Conservation (phyloP, 495 filamentous ascomycete species). For the Podospora conica region DNA sequence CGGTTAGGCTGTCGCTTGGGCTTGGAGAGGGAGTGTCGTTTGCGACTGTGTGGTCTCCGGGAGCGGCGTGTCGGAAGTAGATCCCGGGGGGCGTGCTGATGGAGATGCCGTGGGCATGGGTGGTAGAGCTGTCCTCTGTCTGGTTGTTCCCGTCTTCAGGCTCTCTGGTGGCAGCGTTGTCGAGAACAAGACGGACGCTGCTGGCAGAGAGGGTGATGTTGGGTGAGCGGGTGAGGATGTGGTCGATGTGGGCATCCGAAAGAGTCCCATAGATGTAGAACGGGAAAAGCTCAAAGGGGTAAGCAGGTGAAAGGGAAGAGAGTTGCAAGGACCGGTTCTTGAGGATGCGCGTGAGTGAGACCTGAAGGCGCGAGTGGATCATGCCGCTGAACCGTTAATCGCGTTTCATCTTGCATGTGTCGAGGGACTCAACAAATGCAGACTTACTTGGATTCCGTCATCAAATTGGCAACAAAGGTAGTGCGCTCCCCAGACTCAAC, state of each 20-base stretch:
- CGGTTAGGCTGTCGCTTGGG: background rate
- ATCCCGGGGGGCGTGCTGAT: background rate
- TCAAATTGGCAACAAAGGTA: slow-evolving; percentile 5
- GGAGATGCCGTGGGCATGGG: background rate
- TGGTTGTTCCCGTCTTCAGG: background rate
- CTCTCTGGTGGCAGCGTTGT: background rate
- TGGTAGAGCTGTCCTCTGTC: background rate
- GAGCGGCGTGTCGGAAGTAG: background rate
- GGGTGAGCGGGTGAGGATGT: slow-evolving; percentile 9
- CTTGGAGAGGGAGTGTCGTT: background rate
- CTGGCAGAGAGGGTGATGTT: slow-evolving; percentile 6
- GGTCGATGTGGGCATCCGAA: slow-evolving; percentile 10
- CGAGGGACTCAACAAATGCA: background rate
- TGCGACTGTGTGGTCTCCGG: background rate
- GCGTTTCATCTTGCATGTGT: background rate
- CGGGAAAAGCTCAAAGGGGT: slow-evolving; percentile 31
- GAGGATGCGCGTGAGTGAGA: slow-evolving; percentile 24
- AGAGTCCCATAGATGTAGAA: slow-evolving; percentile 42
- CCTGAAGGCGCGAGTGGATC: slow-evolving; percentile 23
- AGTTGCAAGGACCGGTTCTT: slow-evolving; percentile 1
- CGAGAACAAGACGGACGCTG: background rate
- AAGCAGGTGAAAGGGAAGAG: slow-evolving; percentile 25
- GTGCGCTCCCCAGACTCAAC: background rate
- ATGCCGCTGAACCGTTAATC: slow-evolving; percentile 8
- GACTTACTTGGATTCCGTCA: slow-evolving; percentile 7